These are phyloP conservation scores for Chlorencoelia australis DNA, from an alignment of 2,329 filamentous ascomycete species.

Conservation along the genomic window DNA sequence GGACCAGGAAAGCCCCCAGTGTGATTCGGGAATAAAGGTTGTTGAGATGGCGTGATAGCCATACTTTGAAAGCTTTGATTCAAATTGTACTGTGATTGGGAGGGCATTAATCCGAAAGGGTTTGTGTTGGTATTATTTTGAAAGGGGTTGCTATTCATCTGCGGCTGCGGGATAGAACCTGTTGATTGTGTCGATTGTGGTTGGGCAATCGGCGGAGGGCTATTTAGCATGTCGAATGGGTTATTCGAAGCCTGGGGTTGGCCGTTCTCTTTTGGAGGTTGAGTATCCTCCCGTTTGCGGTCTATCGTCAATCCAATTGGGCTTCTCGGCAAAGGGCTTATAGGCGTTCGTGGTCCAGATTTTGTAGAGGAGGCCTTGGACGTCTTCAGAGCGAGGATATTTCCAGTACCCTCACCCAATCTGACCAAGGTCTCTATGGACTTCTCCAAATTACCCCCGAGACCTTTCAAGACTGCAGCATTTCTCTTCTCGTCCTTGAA, in stretches of 20 bases:
- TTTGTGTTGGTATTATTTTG: constrained; percentile 40
- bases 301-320: constrained; percentile 23
- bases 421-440: constrained; percentile 77
- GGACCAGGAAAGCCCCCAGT: constrained; percentile 49
- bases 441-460: constrained; percentile 76
- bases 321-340: constrained; percentile 27
- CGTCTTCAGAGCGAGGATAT: constrained; percentile 24
- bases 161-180: constrained; percentile 47
- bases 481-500: constrained; percentile 80
- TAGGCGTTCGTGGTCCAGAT: constrained; percentile 45
- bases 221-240: constrained; percentile 51
- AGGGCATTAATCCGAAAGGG: constrained; percentile 49
- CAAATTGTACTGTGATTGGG: constrained; percentile 33
- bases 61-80: constrained; percentile 65
- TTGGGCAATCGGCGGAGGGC: constrained; percentile 36
- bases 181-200: constrained; percentile 58
- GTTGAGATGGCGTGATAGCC: constrained; percentile 49
- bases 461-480: constrained; percentile 66
- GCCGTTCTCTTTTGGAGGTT: constrained; percentile 18
- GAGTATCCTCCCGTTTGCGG: constrained; percentile 12
- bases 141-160: constrained; percentile 26
- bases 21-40: constrained; percentile 64
- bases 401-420: constrained; percentile 61
- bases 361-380: constrained; percentile 32
- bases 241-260: constrained; percentile 43